These are phyloP conservation scores for Pyricularia pennisetigena DNA, from an alignment of 2,329 filamentous ascomycete genomes.

Conservation along the genomic window DNA sequence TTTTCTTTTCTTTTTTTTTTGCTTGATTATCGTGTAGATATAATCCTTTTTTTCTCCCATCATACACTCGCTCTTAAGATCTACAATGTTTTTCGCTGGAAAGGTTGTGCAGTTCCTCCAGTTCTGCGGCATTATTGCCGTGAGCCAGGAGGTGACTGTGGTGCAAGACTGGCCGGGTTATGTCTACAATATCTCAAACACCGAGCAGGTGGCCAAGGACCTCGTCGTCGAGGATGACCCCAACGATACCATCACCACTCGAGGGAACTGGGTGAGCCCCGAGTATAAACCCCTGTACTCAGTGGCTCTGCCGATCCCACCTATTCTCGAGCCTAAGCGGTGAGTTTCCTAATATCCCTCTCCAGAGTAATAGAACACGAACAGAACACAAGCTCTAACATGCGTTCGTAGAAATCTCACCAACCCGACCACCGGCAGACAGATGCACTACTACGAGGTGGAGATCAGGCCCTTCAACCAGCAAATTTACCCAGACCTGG, in stretches of 20 bases:
- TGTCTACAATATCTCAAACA: neutral
- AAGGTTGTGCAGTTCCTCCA: neutral
- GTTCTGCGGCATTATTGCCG: neutral
- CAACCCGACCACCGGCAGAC: constrained; percentile 23
- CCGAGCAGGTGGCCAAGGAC: neutral
- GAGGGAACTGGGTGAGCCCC: constrained; percentile 14
- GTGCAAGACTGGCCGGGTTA: neutral
- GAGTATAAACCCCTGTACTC: constrained; percentile 26
- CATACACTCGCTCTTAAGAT: neutral
- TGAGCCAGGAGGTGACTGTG: too few relatives aligned
- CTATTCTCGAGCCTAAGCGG: constrained; percentile 28
- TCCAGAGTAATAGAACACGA: too few relatives aligned
- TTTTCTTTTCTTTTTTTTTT: neutral
- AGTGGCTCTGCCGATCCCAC: constrained; percentile 32
- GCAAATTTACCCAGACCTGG: constrained; percentile 25
- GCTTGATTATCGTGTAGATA: neutral
- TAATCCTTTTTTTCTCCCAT: neutral
- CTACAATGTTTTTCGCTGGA: neutral
- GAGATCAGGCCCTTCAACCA: constrained; percentile 21
- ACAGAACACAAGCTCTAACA: neutral
- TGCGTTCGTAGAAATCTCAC: constrained; percentile 16
- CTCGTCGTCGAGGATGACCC: constrained; percentile 7
- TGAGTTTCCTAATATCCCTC: constrained; percentile 15
- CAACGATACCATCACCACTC: constrained; percentile 5
- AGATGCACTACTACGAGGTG: constrained; percentile 26